These are phyloP conservation scores for Trichoderma reesei DNA, from an alignment of 495 filamentous ascomycete genomes.

Conservation along the genomic window DNA sequence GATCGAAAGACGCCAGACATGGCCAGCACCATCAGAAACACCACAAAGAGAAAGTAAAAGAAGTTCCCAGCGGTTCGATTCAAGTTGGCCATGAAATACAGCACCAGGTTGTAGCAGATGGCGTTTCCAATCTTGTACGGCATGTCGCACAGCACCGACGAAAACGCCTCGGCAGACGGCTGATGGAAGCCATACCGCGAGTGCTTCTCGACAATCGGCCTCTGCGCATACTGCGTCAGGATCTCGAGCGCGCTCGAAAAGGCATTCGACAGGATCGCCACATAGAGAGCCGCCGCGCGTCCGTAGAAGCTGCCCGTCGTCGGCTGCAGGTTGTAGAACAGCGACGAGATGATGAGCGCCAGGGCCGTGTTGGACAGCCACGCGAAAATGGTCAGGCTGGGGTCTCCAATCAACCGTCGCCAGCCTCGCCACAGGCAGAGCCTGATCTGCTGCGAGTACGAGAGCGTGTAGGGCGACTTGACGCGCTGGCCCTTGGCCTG, in stretches of 20 bases:
- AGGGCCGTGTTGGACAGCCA: slow-evolving; percentile 50
- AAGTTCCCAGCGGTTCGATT: slow-evolving; percentile 65
- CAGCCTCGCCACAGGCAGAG: slow-evolving; percentile 43
- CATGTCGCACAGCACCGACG: slow-evolving; percentile 73
- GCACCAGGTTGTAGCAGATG: slow-evolving; percentile 52
- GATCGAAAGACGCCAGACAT: slow-evolving; percentile 80
- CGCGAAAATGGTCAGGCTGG: slow-evolving; percentile 44
- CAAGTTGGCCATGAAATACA: slow-evolving; percentile 84
- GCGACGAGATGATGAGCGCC: slow-evolving; percentile 51
- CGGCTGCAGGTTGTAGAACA: slow-evolving; percentile 49
- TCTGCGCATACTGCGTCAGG: slow-evolving; percentile 73
- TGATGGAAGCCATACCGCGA: slow-evolving; percentile 84
- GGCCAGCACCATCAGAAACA: slow-evolving; percentile 52
- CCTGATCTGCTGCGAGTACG: slow-evolving; percentile 41
- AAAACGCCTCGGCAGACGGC: slow-evolving; percentile 75
- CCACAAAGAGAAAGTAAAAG: slow-evolving; percentile 69
- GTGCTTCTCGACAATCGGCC: slow-evolving; percentile 90
- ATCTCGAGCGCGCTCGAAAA: slow-evolving; percentile 49
- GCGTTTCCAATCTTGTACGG: slow-evolving; percentile 53
- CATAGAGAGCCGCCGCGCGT: slow-evolving; percentile 54
- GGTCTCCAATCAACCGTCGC: slow-evolving; percentile 44
- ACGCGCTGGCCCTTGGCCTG: slow-evolving; percentile 28
- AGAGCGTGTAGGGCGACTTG: slow-evolving; percentile 39
- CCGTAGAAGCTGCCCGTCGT: slow-evolving; percentile 49
- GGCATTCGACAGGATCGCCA: slow-evolving; percentile 57